phyloP scores from a whole-genome alignment of 257 asterid genomes.

The Solanum medicagineum region DNA sequence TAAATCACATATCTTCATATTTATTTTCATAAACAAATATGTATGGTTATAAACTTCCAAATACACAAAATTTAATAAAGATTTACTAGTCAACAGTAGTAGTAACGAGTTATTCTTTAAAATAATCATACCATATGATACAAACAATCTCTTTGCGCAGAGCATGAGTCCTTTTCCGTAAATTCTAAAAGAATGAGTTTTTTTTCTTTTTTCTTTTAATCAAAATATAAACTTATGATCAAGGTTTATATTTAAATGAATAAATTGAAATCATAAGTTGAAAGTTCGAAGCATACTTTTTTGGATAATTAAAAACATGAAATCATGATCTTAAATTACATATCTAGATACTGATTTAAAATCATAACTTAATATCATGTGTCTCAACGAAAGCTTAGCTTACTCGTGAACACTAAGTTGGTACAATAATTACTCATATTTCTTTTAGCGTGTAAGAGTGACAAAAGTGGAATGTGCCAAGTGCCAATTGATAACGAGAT shows the following conservation, averaged over 20 bases:
- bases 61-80: neutral
- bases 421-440: neutral
- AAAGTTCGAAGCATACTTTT: no score
- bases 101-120: neutral
- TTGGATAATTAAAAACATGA: neutral
- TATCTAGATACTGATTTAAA: no score
- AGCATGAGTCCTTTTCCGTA: no score
- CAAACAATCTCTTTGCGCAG: neutral
- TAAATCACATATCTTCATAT: neutral
- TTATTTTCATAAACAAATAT: neutral
- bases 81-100: neutral
- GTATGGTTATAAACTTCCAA: neutral
- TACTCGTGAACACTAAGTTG: conserved; percentile 5
- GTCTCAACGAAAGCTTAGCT: neutral
- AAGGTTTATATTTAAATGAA: neutral
- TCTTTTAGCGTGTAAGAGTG: conserved; percentile 5
- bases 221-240: neutral
- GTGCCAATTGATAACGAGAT: neutral
- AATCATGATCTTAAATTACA: neutral
- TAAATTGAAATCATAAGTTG: no score
- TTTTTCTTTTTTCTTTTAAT: no score
- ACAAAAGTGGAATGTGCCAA: neutral
- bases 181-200: no score
- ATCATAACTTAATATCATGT: neutral
- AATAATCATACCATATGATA: neutral